A percentile compares a stretch with the other conserved stretches of the same genome.
These are phyloP conservation scores for Colletotrichum sp. DNA, from an alignment of 2,329 filamentous ascomycete species.

Conservation along the genomic window DNA sequence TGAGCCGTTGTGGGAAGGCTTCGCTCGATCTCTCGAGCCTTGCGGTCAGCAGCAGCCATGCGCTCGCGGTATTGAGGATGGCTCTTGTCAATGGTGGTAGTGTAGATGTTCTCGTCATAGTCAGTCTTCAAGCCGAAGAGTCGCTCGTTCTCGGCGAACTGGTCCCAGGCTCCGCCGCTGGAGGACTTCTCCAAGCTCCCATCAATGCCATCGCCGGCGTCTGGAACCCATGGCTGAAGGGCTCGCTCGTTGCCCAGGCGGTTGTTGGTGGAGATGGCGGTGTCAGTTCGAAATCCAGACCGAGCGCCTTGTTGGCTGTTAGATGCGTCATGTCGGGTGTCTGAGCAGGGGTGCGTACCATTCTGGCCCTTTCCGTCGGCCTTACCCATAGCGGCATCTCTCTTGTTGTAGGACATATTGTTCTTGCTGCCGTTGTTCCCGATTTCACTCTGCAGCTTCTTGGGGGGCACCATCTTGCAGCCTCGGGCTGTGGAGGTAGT, in stretches of 20 bases:
- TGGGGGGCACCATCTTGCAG: conserved; percentile 15
- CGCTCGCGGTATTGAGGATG: conserved; percentile 83
- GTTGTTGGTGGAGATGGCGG: conserved; percentile 83
- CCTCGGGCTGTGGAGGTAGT: conserved; percentile 8
- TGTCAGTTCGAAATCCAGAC: conserved; percentile 81
- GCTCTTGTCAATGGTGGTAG: conserved; percentile 84
- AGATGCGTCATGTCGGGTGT: background rate
- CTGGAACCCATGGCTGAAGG: conserved; percentile 83
- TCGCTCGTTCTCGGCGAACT: conserved; percentile 88
- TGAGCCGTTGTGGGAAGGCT: conserved; percentile 78
- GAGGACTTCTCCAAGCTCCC: conserved; percentile 70
- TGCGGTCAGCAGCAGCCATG: conserved; percentile 78
- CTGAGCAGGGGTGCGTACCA: conserved; percentile 33
- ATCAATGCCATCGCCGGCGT: conserved; percentile 65
- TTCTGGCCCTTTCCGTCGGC: conserved; percentile 41
- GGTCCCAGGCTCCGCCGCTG: conserved; percentile 74
- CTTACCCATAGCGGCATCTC: conserved; percentile 39
- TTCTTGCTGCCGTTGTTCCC: conserved; percentile 19
- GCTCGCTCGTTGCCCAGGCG: conserved; percentile 73
- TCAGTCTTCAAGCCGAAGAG: conserved; percentile 88
- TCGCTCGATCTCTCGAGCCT: conserved; percentile 88
- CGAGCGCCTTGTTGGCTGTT: conserved; percentile 60
- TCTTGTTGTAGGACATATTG: conserved; percentile 44
- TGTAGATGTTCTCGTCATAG: conserved; percentile 95
- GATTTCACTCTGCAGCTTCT: conserved; percentile 18